A percentile compares a stretch with the other conserved stretches of the same genome.
These are phyloP conservation scores for Iris macrosiphon DNA, from an alignment of 106 monocot species.

Conservation along the genomic window DNA sequence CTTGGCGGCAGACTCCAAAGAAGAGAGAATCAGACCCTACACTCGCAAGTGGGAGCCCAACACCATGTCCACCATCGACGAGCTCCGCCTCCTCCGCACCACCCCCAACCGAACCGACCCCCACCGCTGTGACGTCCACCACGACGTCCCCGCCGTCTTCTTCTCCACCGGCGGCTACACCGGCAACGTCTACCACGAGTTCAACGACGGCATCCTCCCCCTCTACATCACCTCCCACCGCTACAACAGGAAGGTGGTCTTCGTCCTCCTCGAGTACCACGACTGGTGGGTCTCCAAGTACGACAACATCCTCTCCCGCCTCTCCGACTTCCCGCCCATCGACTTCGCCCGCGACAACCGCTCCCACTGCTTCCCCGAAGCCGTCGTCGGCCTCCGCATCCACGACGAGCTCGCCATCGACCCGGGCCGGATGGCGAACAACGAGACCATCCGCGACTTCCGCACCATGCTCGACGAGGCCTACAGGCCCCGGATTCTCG, in stretches of 20 bases:
- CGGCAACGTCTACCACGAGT: slow-evolving; percentile 95
- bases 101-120: background rate
- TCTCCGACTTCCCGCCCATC: slow-evolving; percentile 55
- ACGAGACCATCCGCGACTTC: slow-evolving; percentile 39
- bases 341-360: slow-evolving; percentile 54
- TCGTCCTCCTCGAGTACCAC: slow-evolving; percentile 68
- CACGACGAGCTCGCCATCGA: slow-evolving; percentile 69
- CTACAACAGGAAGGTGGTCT: slow-evolving; percentile 39
- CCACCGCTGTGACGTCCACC: slow-evolving; percentile 45
- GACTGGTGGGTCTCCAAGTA: slow-evolving; percentile 85
- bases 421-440: slow-evolving; percentile 6
- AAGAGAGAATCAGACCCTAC: slow-evolving; percentile 48
- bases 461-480: slow-evolving; percentile 49
- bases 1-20: background rate
- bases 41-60: slow-evolving; percentile 56
- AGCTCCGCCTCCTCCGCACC: slow-evolving; percentile 17
- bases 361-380: slow-evolving; percentile 77
- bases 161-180: slow-evolving; percentile 97
- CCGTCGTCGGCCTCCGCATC: slow-evolving; percentile 62
- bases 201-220: slow-evolving; percentile 89
- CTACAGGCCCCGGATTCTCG: slow-evolving; percentile 20
- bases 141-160: slow-evolving; percentile 62
- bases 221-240: slow-evolving; percentile 67
- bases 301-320: slow-evolving; percentile 39
- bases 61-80: slow-evolving; percentile 43